A percentile compares a stretch with the other conserved stretches of the same genome.
phyloP scores from a whole-genome alignment of 352 stramenopile species.

The Phytophthora megakarya region DNA sequence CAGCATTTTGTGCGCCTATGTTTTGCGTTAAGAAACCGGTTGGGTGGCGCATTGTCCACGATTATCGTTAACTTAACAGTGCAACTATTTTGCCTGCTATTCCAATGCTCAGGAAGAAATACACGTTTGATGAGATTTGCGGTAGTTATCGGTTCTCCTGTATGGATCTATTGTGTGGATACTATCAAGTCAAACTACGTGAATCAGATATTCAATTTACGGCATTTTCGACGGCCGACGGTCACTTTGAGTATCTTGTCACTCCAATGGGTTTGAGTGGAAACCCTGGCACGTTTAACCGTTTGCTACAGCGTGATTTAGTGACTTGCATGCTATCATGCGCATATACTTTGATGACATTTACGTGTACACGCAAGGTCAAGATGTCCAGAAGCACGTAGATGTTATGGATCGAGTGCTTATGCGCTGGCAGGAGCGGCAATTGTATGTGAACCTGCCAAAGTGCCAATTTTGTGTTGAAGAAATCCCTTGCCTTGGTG shows the following conservation, averaged over 20 bases:
- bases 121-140: not conserved
- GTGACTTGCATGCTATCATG: not conserved
- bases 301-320: conserved; percentile 1
- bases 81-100: not conserved
- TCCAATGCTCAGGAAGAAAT: conserved; percentile 5
- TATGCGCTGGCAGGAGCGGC: not conserved
- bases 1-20: too few relatives aligned
- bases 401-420: not conserved
- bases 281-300: conserved; percentile 1
- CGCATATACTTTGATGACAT: conserved; percentile 7
- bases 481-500: conserved; percentile 8
- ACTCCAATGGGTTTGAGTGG: not conserved
- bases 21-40: conserved; percentile 4
- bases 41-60: conserved; percentile 12
- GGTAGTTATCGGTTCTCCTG: conserved; percentile 10
- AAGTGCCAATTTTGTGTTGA: not conserved
- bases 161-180: conserved; percentile 8
- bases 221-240: not conserved
- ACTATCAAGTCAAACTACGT: conserved; percentile 2
- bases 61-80: not conserved
- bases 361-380: not conserved
- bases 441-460: conserved; percentile 2
- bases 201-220: conserved; percentile 10
- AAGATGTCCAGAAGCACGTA: not conserved
- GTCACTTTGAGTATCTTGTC: conserved; percentile 11